Evolutionary conservation across 148 eudicot genomes (phyloP).

Genomic region (Camellia granthamiana): DNA sequence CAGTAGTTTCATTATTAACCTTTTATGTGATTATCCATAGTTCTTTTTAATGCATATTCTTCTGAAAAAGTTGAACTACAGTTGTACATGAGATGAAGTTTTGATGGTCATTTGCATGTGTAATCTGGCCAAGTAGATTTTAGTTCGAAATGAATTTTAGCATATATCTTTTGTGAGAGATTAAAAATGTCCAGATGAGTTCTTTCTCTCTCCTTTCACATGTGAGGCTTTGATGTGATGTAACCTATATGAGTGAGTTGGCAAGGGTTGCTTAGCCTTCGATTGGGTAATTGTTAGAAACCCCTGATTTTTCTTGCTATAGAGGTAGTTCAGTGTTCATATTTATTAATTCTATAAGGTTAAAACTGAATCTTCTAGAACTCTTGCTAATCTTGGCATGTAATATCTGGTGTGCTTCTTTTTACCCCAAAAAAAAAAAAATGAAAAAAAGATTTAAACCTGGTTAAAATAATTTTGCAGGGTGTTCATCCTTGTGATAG

Average conservation of each 20-base stretch:
- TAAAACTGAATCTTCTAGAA: background rate
- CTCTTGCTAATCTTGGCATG: background rate
- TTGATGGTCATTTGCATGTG: background rate
- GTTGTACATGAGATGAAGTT: background rate
- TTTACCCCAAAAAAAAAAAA: background rate
- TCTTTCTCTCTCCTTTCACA: background rate
- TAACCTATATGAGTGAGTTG: background rate
- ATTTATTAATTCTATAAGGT: background rate
- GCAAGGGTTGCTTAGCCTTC: background rate
- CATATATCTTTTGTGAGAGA: background rate
- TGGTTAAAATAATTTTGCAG: constrained; percentile 30
- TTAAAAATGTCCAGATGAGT: background rate
- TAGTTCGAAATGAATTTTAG: background rate
- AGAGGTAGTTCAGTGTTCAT: background rate
- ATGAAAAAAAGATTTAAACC: background rate
- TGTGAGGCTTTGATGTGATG: background rate
- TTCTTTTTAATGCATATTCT: background rate
- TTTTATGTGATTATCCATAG: background rate
- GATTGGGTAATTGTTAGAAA: constrained; percentile 4
- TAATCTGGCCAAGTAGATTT: background rate
- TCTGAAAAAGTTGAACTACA: background rate
- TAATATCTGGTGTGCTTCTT: constrained; percentile 4
- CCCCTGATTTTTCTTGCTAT: background rate
- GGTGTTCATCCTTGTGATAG: constrained; percentile 94
- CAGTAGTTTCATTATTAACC: background rate